Evolutionary conservation across 345 rosid species (phyloP).

Genomic region (Psidium guajava): DNA sequence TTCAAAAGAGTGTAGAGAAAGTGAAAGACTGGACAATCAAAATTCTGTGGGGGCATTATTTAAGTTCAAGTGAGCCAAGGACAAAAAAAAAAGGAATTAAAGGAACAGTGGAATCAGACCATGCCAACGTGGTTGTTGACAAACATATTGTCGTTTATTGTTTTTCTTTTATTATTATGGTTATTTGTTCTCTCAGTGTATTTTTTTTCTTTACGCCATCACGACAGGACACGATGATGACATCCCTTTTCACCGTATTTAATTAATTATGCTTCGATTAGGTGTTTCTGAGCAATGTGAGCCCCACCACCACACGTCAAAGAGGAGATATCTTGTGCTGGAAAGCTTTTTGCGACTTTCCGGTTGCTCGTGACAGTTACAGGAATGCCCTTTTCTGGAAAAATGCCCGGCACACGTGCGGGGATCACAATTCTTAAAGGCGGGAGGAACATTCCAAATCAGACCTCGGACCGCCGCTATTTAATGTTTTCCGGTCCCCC

Average conservation of each 20-base stretch:
- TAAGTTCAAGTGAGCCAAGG: background rate
- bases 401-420: background rate
- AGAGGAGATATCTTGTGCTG: too few species aligned
- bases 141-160: too few species aligned
- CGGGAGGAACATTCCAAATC: background rate
- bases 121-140: background rate
- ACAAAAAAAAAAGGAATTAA: background rate
- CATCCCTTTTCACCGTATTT: too few species aligned
- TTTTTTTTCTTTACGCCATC: too few species aligned
- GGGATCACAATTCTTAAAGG: background rate
- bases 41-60: background rate
- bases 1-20: accelerated
- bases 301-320: too few species aligned
- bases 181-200: too few species aligned
- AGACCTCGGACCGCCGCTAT: background rate
- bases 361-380: too few species aligned
- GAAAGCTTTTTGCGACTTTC: too few species aligned
- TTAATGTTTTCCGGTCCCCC: background rate
- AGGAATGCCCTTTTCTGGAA: too few species aligned
- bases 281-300: background rate
- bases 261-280: background rate
- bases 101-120: background rate
- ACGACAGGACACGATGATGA: too few species aligned
- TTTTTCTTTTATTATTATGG: too few species aligned
- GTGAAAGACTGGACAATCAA: background rate